Conservation (phyloP, 2,329 filamentous ascomycete species). For the Cercospora canescens region DNA sequence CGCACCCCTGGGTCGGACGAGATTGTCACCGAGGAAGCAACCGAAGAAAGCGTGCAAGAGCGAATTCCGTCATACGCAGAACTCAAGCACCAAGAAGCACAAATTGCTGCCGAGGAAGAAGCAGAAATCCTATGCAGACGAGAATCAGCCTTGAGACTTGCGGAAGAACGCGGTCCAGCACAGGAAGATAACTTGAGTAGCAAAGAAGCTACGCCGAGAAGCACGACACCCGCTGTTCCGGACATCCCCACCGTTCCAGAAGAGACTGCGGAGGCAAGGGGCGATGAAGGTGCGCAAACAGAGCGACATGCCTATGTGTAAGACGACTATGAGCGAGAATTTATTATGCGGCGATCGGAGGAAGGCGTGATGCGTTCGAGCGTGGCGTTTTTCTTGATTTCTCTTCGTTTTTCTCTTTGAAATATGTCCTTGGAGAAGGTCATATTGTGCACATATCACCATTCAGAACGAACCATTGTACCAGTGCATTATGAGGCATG, state of each 20-base stretch:
- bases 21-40: slow-evolving; percentile 10
- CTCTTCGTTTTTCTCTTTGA: neutral
- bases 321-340: neutral
- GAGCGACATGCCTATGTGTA: neutral
- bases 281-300: neutral
- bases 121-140: slow-evolving; percentile 54
- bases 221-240: slow-evolving; percentile 2
- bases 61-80: slow-evolving; percentile 53
- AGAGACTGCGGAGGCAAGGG: neutral
- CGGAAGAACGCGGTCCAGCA: slow-evolving; percentile 54
- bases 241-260: neutral
- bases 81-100: slow-evolving; percentile 59
- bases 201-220: slow-evolving; percentile 29
- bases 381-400: slow-evolving; percentile 9
- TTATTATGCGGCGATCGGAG: neutral
- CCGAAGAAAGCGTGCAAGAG: slow-evolving; percentile 26
- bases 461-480: neutral
- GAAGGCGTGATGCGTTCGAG: slow-evolving; percentile 1
- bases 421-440: too few relatives aligned
- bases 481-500: neutral
- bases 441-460: neutral
- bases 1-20: slow-evolving; percentile 17
- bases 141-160: slow-evolving; percentile 56
- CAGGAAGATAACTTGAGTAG: slow-evolving; percentile 23
- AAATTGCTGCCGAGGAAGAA: slow-evolving; percentile 57